Evolutionary conservation across 495 filamentous ascomycete species (phyloP).

Genomic region (Penicillium canescens): DNA sequence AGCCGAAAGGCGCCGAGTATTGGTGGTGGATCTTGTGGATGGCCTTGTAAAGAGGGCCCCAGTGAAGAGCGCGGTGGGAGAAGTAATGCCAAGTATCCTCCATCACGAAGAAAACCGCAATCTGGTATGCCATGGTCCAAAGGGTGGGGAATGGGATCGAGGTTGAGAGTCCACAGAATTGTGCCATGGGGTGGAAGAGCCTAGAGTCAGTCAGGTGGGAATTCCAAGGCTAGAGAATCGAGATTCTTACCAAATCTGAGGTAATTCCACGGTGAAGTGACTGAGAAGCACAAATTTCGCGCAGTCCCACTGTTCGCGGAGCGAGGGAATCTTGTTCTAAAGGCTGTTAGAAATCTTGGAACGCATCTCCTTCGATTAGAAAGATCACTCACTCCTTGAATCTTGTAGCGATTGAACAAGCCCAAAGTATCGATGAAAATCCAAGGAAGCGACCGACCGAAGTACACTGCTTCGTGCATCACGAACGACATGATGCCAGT

Average conservation of each 20-base stretch:
- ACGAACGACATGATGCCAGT: slow-evolving; percentile 96
- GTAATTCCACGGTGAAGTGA: slow-evolving; percentile 96
- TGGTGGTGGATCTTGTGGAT: slow-evolving; percentile 99
- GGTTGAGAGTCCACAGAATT: slow-evolving; percentile 85
- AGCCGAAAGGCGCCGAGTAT: slow-evolving; percentile 94
- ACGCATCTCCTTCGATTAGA: too few relatives aligned
- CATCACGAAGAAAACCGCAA: slow-evolving; percentile 90
- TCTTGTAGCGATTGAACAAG: slow-evolving; percentile 88
- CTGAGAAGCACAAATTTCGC: slow-evolving; percentile 85
- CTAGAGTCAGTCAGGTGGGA: slow-evolving; percentile 25
- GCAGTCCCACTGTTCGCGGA: slow-evolving; percentile 91
- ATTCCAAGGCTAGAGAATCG: neutral
- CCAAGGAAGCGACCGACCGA: slow-evolving; percentile 89
- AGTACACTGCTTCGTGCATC: slow-evolving; percentile 94
- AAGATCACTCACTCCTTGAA: slow-evolving; percentile 69
- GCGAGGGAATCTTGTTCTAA: slow-evolving; percentile 85
- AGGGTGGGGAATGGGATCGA: slow-evolving; percentile 85
- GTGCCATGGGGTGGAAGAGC: slow-evolving; percentile 97
- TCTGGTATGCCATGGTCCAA: slow-evolving; percentile 87
- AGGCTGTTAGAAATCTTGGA: neutral
- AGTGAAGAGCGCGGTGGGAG: slow-evolving; percentile 91
- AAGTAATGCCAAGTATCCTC: slow-evolving; percentile 99
- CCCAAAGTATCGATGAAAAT: slow-evolving; percentile 88
- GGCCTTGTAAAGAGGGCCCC: slow-evolving; percentile 88
- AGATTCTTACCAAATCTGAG: slow-evolving; percentile 81